Percentiles rank a stretch among this genome's conserved stretches.
Conservation (phyloP, 768 basidiomycete species). For the Pulveroboletus ravenelii region DNA sequence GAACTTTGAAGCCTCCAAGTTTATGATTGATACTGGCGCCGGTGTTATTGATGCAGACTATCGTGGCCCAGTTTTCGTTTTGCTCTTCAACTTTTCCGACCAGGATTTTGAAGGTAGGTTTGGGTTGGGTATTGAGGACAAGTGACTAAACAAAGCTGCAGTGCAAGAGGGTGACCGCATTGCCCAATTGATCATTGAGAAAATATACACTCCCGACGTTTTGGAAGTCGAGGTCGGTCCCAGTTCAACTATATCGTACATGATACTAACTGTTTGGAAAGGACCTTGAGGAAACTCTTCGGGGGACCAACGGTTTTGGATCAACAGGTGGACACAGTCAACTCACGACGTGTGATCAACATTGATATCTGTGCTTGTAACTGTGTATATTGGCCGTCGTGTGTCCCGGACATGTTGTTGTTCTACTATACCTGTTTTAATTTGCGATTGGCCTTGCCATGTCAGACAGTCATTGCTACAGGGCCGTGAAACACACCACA, state of each 20-base stretch:
- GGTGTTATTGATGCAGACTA: constrained; percentile 98
- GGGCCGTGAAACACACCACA: constrained; percentile 3
- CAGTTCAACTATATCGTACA: background rate
- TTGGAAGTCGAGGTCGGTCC: constrained; percentile 71
- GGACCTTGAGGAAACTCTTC: constrained; percentile 80
- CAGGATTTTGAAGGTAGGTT: constrained; percentile 76
- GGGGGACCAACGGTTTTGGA: constrained; percentile 87
- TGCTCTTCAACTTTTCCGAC: constrained; percentile 91
- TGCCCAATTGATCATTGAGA: constrained; percentile 92
- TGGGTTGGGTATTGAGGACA: background rate
- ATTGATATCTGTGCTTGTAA: too few species aligned
- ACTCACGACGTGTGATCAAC: constrained; percentile 28
- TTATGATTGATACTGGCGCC: constrained; percentile 97
- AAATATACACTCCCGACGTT: constrained; percentile 80
- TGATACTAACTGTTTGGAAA: constrained; percentile 29
- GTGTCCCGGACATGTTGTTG: too few species aligned
- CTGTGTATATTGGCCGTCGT: constrained; percentile 2
- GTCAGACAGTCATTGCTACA: background rate
- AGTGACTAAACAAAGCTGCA: constrained; percentile 26
- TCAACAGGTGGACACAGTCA: constrained; percentile 83
- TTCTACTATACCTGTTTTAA: background rate
- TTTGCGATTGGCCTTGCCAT: background rate
- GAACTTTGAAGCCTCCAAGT: constrained; percentile 73
- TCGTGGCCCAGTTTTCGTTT: constrained; percentile 82
- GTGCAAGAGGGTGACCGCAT: constrained; percentile 94